Conservation (phyloP, 805 yeast species). For the Tetrapisispora fleetii region DNA sequence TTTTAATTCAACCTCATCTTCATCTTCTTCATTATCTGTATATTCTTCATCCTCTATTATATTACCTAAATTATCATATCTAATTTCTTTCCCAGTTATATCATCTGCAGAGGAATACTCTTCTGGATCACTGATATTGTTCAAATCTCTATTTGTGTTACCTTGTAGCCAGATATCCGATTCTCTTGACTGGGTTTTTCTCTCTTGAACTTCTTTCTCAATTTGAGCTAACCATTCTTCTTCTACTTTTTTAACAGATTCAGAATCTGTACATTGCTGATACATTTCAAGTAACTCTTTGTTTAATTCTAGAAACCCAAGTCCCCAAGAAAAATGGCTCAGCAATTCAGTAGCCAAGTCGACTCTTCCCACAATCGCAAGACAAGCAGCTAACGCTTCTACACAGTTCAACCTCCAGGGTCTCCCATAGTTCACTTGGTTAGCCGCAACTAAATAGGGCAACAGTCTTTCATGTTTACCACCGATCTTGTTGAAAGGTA, state of each 20-base stretch:
- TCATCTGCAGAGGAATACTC: slow-evolving; percentile 6
- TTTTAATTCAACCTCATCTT: slow-evolving; percentile 2
- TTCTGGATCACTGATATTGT: slow-evolving; percentile 11
- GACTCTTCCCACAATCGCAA: slow-evolving; percentile 81
- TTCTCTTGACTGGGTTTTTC: slow-evolving; percentile 43
- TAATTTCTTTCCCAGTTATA: not conserved
- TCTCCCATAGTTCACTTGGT: slow-evolving; percentile 91
- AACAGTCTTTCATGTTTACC: slow-evolving; percentile 78
- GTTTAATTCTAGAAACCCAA: slow-evolving; percentile 74
- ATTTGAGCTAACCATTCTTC: slow-evolving; percentile 59
- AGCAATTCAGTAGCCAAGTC: slow-evolving; percentile 82
- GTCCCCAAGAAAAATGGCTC: slow-evolving; percentile 86
- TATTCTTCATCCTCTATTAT: slow-evolving; percentile 18
- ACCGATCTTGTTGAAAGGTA: slow-evolving; percentile 90
- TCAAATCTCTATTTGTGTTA: slow-evolving; percentile 48
- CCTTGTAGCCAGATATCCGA: slow-evolving; percentile 74
- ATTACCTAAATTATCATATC: slow-evolving; percentile 17
- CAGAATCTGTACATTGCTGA: slow-evolving; percentile 71
- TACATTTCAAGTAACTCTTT: slow-evolving; percentile 67
- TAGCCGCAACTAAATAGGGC: slow-evolving; percentile 92
- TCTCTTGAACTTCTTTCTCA: slow-evolving; percentile 54
- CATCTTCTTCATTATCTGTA: slow-evolving; percentile 19
- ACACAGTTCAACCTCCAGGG: slow-evolving; percentile 96
- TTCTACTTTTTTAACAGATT: slow-evolving; percentile 62
- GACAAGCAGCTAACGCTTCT: slow-evolving; percentile 94